These are phyloP conservation scores for Verticillium dahliae DNA, from an alignment of 2,329 filamentous ascomycete species.

Conservation along the genomic window DNA sequence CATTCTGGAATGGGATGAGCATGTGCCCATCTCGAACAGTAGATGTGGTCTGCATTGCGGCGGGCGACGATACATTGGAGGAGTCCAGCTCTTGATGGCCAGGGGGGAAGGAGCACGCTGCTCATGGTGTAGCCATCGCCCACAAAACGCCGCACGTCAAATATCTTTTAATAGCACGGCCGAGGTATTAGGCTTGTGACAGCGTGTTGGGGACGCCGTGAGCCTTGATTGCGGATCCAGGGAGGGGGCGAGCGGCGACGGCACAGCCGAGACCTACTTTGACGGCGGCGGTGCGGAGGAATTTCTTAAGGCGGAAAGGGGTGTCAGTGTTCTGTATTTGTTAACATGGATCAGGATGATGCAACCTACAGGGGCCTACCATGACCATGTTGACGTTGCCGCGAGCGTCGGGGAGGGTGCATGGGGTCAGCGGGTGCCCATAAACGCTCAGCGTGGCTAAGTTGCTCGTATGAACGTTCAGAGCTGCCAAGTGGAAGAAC, in stretches of 20 bases:
- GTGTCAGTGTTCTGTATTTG: slow-evolving; percentile 22
- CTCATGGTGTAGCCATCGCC: slow-evolving; percentile 34
- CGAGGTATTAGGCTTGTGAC: slow-evolving; percentile 26
- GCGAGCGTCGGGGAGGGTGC: slow-evolving; percentile 27
- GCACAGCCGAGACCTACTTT: slow-evolving; percentile 31
- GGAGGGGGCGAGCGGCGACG: slow-evolving; percentile 24
- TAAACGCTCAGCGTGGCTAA: slow-evolving; percentile 30
- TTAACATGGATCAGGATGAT: background rate
- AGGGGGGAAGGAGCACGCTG: slow-evolving; percentile 25
- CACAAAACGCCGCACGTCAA: slow-evolving; percentile 29
- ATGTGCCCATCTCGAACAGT: slow-evolving; percentile 19
- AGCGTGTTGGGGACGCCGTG: slow-evolving; percentile 24
- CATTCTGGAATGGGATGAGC: slow-evolving; percentile 35
- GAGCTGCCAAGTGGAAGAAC: fast-evolving
- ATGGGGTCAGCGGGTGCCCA: slow-evolving; percentile 26
- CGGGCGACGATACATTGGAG: slow-evolving; percentile 3
- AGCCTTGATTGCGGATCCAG: slow-evolving; percentile 23
- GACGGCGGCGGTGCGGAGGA: slow-evolving; percentile 27
- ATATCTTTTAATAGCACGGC: slow-evolving; percentile 28
- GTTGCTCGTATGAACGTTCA: background rate
- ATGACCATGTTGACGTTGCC: slow-evolving; percentile 27
- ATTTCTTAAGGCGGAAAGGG: slow-evolving; percentile 24
- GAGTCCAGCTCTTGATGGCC: slow-evolving; percentile 18
- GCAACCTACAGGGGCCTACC: slow-evolving; percentile 10
- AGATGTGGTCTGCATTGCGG: slow-evolving; percentile 7